Evolutionary conservation across 2,329 filamentous ascomycete genomes (phyloP).

Genomic region (Cladosporium sp.): DNA sequence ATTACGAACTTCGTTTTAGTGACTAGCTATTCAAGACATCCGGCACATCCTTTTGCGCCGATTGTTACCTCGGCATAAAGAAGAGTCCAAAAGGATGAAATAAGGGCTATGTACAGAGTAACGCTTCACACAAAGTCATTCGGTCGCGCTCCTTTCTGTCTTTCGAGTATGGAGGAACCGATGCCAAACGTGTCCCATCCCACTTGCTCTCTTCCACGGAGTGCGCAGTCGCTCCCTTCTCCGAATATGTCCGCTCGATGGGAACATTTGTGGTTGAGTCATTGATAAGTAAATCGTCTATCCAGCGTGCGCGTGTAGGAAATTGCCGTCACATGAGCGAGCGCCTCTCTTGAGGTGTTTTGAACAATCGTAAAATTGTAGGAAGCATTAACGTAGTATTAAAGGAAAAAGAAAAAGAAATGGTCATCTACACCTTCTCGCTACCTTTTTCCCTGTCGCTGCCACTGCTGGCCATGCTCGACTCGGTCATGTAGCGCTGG

Average conservation of each 20-base stretch:
- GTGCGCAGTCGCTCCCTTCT: too few relatives aligned
- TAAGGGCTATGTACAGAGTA: not conserved
- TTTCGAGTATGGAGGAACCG: too few relatives aligned
- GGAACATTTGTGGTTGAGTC: too few relatives aligned
- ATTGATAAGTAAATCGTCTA: too few relatives aligned
- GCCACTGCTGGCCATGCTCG: conserved; percentile 10
- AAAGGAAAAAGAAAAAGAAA: not conserved
- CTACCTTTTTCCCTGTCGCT: not conserved
- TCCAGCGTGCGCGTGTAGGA: too few relatives aligned
- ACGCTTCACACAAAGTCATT: too few relatives aligned
- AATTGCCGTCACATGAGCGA: too few relatives aligned
- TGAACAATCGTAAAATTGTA: not conserved
- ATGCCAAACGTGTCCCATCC: too few relatives aligned
- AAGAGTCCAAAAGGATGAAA: not conserved
- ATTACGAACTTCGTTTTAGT: too few relatives aligned
- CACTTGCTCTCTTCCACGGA: too few relatives aligned
- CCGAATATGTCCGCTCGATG: too few relatives aligned
- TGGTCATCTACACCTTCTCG: conserved; percentile 9
- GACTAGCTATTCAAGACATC: not conserved
- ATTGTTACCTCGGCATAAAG: conserved; percentile 5
- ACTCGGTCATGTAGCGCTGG: conserved; percentile 12
- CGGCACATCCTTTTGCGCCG: not conserved
- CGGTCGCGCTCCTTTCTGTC: too few relatives aligned
- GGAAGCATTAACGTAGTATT: not conserved
- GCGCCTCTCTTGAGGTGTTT: not conserved